Conservation (phyloP, 495 filamentous ascomycete genomes). For the Amphirosellinia nigrospora region DNA sequence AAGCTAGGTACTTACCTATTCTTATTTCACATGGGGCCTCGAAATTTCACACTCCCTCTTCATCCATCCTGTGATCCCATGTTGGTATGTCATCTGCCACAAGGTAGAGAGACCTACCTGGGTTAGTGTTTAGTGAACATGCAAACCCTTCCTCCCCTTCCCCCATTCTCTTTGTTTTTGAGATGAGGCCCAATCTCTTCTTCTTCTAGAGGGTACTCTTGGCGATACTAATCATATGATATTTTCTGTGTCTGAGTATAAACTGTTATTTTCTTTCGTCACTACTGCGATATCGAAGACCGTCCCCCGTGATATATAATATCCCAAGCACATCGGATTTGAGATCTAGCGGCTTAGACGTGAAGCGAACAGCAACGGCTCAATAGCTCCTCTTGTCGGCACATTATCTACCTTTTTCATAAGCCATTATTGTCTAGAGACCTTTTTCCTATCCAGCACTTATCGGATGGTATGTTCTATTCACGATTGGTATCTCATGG, state of each 20-base stretch:
- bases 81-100: neutral
- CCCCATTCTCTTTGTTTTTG: neutral
- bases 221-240: neutral
- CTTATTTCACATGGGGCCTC: neutral
- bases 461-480: neutral
- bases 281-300: no score
- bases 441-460: neutral
- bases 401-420: neutral
- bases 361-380: neutral
- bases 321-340: neutral
- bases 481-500: slow-evolving; percentile 13
- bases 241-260: neutral
- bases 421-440: neutral
- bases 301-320: no score
- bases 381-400: neutral
- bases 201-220: neutral
- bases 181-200: neutral
- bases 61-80: neutral
- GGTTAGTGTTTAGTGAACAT: slow-evolving; percentile 16
- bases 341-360: neutral
- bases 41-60: neutral
- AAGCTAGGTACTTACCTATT: no score
- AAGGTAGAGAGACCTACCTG: neutral
- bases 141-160: neutral
- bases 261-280: neutral